Base-by-base conservation (phyloP, 306 rosid species). In the Coriaria nepalensis region DNA sequence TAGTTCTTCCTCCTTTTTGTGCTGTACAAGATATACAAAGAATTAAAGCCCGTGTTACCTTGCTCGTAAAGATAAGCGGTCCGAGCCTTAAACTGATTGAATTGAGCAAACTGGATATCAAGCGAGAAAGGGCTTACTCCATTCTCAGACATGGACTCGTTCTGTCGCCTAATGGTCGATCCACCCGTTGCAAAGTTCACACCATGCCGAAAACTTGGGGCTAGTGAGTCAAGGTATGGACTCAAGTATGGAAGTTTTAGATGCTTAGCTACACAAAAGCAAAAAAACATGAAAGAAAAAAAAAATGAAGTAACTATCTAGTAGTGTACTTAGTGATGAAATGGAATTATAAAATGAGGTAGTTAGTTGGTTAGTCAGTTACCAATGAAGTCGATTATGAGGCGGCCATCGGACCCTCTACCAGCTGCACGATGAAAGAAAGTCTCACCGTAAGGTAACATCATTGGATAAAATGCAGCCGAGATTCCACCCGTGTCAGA, bases 401-500 rank as follows among this genome's bases (percentile, higher is more conserved):
- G 79, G 33, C 94, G 83, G 2, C 94, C 94, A 60, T 79, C 90
- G 29, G 77, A 69, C 14, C 61, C 76, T 66, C 94, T 68, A 0
- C 88, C 94, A 4, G 56, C 71, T 2, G 80, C 64, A 20, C 77
- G 43, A 49, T 72, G 77, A 62, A 83, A 83, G 59, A 67, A 79
- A 4, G 90, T 83, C 33, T 80, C 55, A 5, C 94, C 94, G n/a
- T n/a, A n/a, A n/a, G n/a, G n/a, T n/a, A n/a, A n/a, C n/a, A n/a
- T n/a, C n/a, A n/a, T n/a, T n/a, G n/a, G n/a, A n/a, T n/a, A n/a
- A 63, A 88, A 87, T 4, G 77, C 85, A 9, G 95, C 96, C 7
- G 96, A 80, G 8, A 88, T 81, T 56, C 90, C 93, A 37, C 96
- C 96, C 4, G 96, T 88, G 61, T 88, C 96, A 6, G 96, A 88